Base-by-base conservation (phyloP, 2,329 filamentous ascomycete genomes). In the Claviceps sorghi region DNA sequence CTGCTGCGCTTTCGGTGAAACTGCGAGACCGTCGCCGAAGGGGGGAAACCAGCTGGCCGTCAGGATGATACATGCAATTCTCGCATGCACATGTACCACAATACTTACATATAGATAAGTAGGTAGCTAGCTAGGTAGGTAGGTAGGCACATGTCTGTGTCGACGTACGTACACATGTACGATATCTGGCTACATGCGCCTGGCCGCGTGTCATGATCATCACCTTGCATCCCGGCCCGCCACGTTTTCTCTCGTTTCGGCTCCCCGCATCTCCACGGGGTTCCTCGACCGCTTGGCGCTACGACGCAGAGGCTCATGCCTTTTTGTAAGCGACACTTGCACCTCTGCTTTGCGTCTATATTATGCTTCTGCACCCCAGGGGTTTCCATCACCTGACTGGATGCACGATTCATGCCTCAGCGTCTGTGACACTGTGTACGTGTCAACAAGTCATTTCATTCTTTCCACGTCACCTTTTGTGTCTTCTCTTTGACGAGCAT, bases 221-320 rank as follows among this genome's bases (percentile, higher is more conserved):
- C 38, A 13, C 21, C 29, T 30, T 52, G 53, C 56, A 57, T 58
- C 60, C 60, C 49, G 51, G 55, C 45, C 55, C 50, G 58, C 60
- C 61, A 62, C 58, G 60, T 62, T 62, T 19, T 36, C 19, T 58
- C 59, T 42, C 48, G 44, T 50, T 48, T 22, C 30, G 49, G 46
- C 43, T 51, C 29, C 54, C 54, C 56, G 53, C 54, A 49, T 54
- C 48, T 53, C 45, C 45, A 52, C 42, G 48, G 43, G 46, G 5
- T 26, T 49, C 49, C 40, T 22, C 38, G 13, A 29, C 8, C 17
- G n/a, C 38, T 13, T 34, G 45, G 22, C 38, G 26, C 45, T n/a
- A 10, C 36, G 19, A 22, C 45, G 9, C 26, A 32, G 42, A 53
- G 48, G 32, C 42, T 41, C 34, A 30, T 8, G n/a, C 26, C 19